Evolutionary conservation across 2,329 filamentous ascomycete genomes (phyloP).

Genomic region (Exophiala mesophila): DNA sequence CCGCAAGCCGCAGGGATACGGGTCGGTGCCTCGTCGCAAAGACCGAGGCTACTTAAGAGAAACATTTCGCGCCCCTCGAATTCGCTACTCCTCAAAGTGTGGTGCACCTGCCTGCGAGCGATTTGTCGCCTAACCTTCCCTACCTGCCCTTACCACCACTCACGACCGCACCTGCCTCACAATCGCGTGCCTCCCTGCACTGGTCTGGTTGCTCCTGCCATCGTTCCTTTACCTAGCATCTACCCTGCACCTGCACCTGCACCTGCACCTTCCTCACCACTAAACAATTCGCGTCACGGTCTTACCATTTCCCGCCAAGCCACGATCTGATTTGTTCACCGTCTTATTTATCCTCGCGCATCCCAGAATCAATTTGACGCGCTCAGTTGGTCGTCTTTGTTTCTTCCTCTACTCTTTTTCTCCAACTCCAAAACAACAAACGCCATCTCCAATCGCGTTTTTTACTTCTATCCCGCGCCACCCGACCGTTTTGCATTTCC

Average conservation of each 20-base stretch:
- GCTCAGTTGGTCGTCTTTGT: slow-evolving; percentile 1
- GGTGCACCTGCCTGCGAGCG: no score
- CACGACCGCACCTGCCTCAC: no score
- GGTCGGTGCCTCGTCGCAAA: neutral
- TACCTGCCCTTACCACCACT: neutral
- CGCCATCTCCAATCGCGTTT: slow-evolving; percentile 2
- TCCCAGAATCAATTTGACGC: neutral
- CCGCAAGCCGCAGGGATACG: neutral
- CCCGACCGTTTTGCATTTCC: no score
- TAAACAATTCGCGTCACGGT: neutral
- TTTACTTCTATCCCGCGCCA: neutral
- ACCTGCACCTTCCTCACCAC: neutral
- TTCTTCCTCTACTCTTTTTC: neutral
- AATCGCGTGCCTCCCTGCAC: no score
- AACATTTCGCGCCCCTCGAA: slow-evolving; percentile 4
- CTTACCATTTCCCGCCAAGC: neutral
- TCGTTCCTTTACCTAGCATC: no score
- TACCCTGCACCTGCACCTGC: neutral
- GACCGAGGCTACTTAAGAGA: slow-evolving; percentile 4
- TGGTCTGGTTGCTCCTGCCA: no score
- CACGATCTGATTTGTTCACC: neutral
- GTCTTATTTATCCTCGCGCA: slow-evolving; percentile 1
- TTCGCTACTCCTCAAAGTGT: slow-evolving; percentile 3
- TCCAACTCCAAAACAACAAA: slow-evolving; percentile 5
- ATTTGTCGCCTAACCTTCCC: slow-evolving; percentile 7